A percentile compares a stretch with the other conserved stretches of the same genome.
phyloP scores from a whole-genome alignment of 2,329 filamentous ascomycete genomes.

The Trichoderma sp. region DNA sequence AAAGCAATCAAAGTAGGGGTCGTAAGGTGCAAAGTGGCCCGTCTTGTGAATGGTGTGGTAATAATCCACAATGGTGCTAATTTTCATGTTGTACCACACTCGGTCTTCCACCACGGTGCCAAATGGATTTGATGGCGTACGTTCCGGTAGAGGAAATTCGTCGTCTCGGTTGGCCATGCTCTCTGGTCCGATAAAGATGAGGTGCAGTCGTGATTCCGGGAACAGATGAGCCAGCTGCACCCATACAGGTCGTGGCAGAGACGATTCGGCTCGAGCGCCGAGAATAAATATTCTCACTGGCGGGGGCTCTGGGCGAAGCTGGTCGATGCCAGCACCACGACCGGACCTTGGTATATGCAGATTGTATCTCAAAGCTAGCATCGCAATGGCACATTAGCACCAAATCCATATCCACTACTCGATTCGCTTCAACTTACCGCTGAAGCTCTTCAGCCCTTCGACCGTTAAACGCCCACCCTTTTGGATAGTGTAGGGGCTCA shows the following conservation, averaged over 20 bases:
- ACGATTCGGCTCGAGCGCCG: conserved; percentile 95
- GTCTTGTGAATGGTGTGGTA: conserved; percentile 95
- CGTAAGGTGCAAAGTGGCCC: conserved; percentile 86
- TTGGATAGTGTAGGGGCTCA: conserved; percentile 86
- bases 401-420: not conserved
- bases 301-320: conserved; percentile 78
- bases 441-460: conserved; percentile 91
- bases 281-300: conserved; percentile 90
- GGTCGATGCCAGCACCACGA: conserved; percentile 69
- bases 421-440: conserved; percentile 58
- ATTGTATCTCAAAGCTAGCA: conserved; percentile 79
- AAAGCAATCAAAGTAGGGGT: conserved; percentile 98
- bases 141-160: conserved; percentile 85
- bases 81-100: conserved; percentile 85
- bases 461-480: conserved; percentile 71
- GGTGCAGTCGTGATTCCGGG: conserved; percentile 82
- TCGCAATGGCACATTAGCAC: not conserved
- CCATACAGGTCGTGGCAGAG: conserved; percentile 90
- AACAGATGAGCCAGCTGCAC: conserved; percentile 92
- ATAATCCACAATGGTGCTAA: conserved; percentile 96
- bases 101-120: conserved; percentile 93
- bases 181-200: conserved; percentile 94
- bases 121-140: conserved; percentile 83
- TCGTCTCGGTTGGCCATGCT: conserved; percentile 91
- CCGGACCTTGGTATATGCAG: conserved; percentile 83